Percentiles rank a stretch among this genome's conserved stretches.
phyloP scores from a whole-genome alignment of 768 basidiomycete species.

The Lentinus tigrinus region DNA sequence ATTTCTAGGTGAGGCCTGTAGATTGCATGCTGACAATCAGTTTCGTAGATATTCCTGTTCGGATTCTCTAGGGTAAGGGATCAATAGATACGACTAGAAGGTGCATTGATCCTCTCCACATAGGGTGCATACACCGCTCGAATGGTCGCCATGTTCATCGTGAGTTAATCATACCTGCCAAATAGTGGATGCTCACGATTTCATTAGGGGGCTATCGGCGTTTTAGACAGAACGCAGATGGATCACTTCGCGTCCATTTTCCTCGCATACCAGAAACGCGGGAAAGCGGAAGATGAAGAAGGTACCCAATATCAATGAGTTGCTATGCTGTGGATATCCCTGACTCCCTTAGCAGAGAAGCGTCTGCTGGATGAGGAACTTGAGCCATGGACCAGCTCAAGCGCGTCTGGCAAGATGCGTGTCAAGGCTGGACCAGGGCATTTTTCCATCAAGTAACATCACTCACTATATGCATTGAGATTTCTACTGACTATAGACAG shows the following conservation, averaged over 20 bases:
- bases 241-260: conserved; percentile 69
- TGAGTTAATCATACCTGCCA: conserved; percentile 27
- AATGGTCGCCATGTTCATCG: conserved; percentile 72
- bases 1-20: neutral
- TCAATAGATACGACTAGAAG: neutral
- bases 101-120: neutral
- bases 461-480: conserved; percentile 8
- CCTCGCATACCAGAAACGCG: conserved; percentile 57
- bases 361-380: conserved; percentile 43
- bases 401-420: conserved; percentile 53
- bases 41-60: conserved; percentile 65
- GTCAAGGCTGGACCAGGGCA: conserved; percentile 43
- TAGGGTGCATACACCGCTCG: conserved; percentile 78
- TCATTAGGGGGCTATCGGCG: conserved; percentile 64
- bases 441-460: conserved; percentile 61
- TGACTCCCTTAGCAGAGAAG: conserved; percentile 29
- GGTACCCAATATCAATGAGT: conserved; percentile 33
- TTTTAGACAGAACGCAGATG: conserved; percentile 72
- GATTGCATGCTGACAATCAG: conserved; percentile 5
- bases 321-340: neutral
- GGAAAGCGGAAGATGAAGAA: conserved; percentile 46
- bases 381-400: conserved; percentile 50
- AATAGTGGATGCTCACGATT: neutral
- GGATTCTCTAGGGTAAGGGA: conserved; percentile 68
- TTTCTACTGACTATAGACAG: conserved; percentile 29